Evolutionary conservation across 306 rosid species (phyloP).

Genomic region (Cucumis hystrix): DNA sequence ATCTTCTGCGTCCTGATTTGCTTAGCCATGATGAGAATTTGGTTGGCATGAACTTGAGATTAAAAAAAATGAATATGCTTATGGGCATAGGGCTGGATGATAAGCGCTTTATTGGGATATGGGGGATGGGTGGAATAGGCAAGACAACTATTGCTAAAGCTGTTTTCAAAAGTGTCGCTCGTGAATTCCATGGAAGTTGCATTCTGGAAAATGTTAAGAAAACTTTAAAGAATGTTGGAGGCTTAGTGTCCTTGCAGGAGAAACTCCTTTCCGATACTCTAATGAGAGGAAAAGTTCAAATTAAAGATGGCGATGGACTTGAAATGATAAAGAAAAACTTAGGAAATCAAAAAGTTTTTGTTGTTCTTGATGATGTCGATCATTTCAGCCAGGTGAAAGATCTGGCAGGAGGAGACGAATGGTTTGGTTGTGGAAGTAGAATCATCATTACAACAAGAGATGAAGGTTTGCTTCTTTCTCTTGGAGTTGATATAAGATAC

Average conservation of each 20-base stretch:
- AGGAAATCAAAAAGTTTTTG: not conserved
- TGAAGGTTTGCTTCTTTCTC: not conserved
- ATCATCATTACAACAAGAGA: slow-evolving; percentile 9
- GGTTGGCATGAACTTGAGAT: slow-evolving; percentile 3
- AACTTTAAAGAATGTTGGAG: not conserved
- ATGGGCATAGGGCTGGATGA: not conserved
- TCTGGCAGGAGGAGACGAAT: not conserved
- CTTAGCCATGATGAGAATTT: slow-evolving; percentile 2
- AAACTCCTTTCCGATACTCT: slow-evolving; percentile 1
- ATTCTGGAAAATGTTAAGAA: slow-evolving; percentile 13
- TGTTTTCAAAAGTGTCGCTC: not conserved
- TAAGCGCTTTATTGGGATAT: slow-evolving; percentile 14
- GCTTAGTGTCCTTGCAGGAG: slow-evolving; percentile 2
- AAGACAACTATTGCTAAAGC: slow-evolving; percentile 10
- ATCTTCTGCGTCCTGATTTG: not conserved
- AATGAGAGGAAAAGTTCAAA: not conserved
- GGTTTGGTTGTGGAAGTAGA: slow-evolving; percentile 8
- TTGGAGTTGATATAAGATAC: slow-evolving; percentile 1
- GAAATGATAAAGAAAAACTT: not conserved
- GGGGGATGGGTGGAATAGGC: slow-evolving; percentile 23
- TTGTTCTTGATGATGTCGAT: slow-evolving; percentile 13
- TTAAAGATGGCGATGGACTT: not conserved
- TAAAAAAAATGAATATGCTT: not conserved
- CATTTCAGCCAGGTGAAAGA: not conserved
- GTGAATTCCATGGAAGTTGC: not conserved